Percentiles rank a stretch among this genome's conserved stretches.
Conservation (phyloP, 805 yeast species). For the Ogataea trehaloabstinens region DNA sequence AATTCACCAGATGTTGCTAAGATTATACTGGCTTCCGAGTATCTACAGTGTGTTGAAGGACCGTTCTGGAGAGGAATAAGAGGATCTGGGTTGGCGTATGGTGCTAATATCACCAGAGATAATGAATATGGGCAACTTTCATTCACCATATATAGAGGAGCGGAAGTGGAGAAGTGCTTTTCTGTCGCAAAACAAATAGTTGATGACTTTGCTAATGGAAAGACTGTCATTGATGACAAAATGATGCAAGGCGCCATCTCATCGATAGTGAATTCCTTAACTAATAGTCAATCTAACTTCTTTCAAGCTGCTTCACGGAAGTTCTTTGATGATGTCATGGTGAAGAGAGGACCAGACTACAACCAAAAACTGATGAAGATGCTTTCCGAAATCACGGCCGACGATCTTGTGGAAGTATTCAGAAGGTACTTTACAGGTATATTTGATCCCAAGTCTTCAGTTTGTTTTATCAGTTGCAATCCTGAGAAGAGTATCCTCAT, state of each 20-base stretch:
- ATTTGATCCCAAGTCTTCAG: constrained; percentile 55
- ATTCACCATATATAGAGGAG: constrained; percentile 74
- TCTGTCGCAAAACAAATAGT: constrained; percentile 65
- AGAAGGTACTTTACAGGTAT: constrained; percentile 61
- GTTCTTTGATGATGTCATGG: constrained; percentile 63
- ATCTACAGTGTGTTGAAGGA: constrained; percentile 85
- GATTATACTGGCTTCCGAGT: constrained; percentile 69
- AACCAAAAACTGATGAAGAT: constrained; percentile 50
- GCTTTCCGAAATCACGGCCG: constrained; percentile 50
- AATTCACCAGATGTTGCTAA: constrained; percentile 62
- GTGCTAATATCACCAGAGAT: constrained; percentile 61
- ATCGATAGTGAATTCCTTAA: constrained; percentile 68
- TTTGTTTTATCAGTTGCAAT: constrained; percentile 71
- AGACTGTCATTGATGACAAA: constrained; percentile 50
- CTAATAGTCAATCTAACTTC: constrained; percentile 63
- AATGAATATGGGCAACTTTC: constrained; percentile 66
- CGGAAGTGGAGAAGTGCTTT: constrained; percentile 68
- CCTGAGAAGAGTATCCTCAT: constrained; percentile 56
- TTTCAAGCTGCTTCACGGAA: constrained; percentile 64
- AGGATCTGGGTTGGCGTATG: constrained; percentile 93
- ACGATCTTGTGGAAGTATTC: constrained; percentile 50
- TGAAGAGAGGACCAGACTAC: constrained; percentile 69
- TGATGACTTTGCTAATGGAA: constrained; percentile 55
- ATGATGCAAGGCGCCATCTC: constrained; percentile 73
- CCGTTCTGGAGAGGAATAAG: constrained; percentile 96